Percentiles rank a stretch among this genome's conserved stretches.
These are phyloP conservation scores for Letharia columbiana DNA, from an alignment of 495 filamentous ascomycete genomes.

Conservation along the genomic window DNA sequence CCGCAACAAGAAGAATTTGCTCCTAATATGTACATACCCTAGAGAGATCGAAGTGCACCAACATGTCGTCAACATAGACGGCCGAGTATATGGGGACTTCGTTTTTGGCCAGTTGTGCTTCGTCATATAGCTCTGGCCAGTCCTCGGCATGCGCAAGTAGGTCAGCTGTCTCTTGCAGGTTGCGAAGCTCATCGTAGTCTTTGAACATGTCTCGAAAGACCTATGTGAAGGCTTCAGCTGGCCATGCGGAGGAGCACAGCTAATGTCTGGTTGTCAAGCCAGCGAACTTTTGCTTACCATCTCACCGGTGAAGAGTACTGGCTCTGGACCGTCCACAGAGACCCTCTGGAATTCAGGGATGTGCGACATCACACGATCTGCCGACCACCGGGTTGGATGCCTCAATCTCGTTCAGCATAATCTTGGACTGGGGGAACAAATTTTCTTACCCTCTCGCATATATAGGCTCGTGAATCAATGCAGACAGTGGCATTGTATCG, in stretches of 20 bases:
- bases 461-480: conserved; percentile 73
- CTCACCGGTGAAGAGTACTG: conserved; percentile 80
- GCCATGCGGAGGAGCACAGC: not conserved
- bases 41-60: conserved; percentile 63
- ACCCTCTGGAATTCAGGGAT: conserved; percentile 37
- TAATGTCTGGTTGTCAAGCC: not conserved
- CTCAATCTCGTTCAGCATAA: not conserved
- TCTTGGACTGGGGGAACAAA: conserved; percentile 36
- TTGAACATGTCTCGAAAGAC: conserved; percentile 76
- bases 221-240: conserved; percentile 24
- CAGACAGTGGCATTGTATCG: conserved; percentile 73
- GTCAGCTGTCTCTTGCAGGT: conserved; percentile 56
- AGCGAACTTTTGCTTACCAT: conserved; percentile 47
- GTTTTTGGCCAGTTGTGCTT: conserved; percentile 62
- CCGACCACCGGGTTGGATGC: conserved; percentile 53
- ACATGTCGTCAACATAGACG: conserved; percentile 85
- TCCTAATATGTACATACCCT: not conserved
- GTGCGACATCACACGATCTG: conserved; percentile 41
- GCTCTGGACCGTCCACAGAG: conserved; percentile 33
- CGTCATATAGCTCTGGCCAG: conserved; percentile 74
- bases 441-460: conserved; percentile 49
- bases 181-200: conserved; percentile 59
- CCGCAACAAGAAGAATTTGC: not conserved
- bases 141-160: conserved; percentile 53
- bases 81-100: conserved; percentile 83